Evolutionary conservation across 176 grass and related monocot genomes (phyloP).

Genomic region (Secale cereale): DNA sequence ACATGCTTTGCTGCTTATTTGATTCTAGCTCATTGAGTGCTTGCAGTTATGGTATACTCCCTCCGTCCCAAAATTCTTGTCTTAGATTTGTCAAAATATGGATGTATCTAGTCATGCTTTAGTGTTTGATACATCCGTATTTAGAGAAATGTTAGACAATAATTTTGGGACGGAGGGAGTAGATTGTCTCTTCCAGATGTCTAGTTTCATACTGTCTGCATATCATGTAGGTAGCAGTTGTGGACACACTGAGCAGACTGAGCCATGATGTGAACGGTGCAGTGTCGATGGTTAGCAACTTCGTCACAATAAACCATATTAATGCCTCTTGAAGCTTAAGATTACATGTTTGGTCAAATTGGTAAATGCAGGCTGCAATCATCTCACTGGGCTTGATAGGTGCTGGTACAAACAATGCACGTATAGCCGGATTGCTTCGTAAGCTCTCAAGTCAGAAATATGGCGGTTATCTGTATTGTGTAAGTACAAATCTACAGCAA

Average conservation of each 20-base stretch:
- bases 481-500: constrained; percentile 43
- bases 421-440: constrained; percentile 95
- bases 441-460: constrained; percentile 97
- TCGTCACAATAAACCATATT: not conserved
- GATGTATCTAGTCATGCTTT: too few relatives aligned
- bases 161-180: too few relatives aligned
- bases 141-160: too few relatives aligned
- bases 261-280: constrained; percentile 90
- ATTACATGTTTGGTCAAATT: constrained; percentile 24
- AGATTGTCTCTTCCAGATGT: not conserved
- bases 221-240: constrained; percentile 74
- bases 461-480: constrained; percentile 88
- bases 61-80: too few relatives aligned
- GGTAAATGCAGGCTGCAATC: constrained; percentile 66
- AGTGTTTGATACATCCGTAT: too few relatives aligned
- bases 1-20: not conserved
- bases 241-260: constrained; percentile 96
- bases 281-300: constrained; percentile 74
- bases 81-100: too few relatives aligned
- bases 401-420: constrained; percentile 95
- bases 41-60: not conserved
- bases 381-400: constrained; percentile 93
- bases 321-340: not conserved
- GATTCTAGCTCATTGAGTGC: not conserved
- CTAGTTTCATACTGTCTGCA: not conserved